phyloP scores from a whole-genome alignment of 2,329 filamentous ascomycete species.

The Cladosporium colombiae region DNA sequence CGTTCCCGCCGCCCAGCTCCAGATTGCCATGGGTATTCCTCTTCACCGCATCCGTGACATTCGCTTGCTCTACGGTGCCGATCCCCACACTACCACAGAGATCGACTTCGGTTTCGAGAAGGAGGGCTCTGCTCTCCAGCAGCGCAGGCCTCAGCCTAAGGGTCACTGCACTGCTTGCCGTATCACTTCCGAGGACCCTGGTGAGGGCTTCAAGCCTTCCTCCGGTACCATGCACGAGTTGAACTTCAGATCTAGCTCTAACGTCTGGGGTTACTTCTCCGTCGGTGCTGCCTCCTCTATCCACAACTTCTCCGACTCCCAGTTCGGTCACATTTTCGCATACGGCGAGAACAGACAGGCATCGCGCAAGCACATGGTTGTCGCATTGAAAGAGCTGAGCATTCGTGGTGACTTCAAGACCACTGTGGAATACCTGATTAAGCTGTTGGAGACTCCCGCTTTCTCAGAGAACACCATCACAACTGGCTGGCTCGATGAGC shows the following conservation, averaged over 20 bases:
- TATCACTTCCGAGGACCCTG: conserved; percentile 98
- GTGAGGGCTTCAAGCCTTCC: conserved; percentile 99
- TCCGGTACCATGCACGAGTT: conserved; percentile 98
- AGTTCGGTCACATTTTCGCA: conserved; percentile 99
- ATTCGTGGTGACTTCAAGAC: conserved; percentile 99
- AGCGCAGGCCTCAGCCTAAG: conserved; percentile 88
- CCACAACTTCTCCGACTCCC: conserved; percentile 98
- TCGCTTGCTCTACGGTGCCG: conserved; percentile 90
- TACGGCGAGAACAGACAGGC: conserved; percentile 97
- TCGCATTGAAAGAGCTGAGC: conserved; percentile 96
- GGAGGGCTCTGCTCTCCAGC: conserved; percentile 76
- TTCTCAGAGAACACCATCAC: conserved; percentile 99
- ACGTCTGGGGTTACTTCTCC: conserved; percentile 99
- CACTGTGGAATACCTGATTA: conserved; percentile 98
- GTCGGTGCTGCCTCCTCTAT: conserved; percentile 95
- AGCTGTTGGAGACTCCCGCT: conserved; percentile 94
- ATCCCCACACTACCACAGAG: conserved; percentile 79
- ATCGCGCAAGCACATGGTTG: conserved; percentile 98
- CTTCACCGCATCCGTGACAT: conserved; percentile 96
- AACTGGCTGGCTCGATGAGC: conserved; percentile 96
- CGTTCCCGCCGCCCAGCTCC: conserved; percentile 92
- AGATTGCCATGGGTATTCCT: conserved; percentile 98
- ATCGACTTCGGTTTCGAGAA: conserved; percentile 97
- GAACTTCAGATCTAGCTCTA: conserved; percentile 98
- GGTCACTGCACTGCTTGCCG: conserved; percentile 97